phyloP scores from a whole-genome alignment of 805 yeast genomes.

The Suhomyces pyralidae region DNA sequence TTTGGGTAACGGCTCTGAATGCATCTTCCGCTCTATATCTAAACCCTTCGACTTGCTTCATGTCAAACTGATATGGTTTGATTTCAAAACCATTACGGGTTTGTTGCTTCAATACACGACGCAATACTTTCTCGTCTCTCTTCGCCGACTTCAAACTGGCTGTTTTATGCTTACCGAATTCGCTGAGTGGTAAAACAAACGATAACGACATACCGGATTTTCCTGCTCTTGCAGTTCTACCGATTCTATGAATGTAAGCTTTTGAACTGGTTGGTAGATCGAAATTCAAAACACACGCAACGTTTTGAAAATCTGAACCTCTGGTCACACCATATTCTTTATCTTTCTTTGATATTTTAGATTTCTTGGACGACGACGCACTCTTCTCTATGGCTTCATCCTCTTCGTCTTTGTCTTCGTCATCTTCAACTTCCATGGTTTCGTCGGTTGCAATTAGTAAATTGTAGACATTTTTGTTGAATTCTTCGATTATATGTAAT shows the following conservation, averaged over 20 bases:
- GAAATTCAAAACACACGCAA: slow-evolving; percentile 93
- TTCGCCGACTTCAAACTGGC: slow-evolving; percentile 69
- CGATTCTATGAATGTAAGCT: slow-evolving; percentile 89
- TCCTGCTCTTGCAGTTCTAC: slow-evolving; percentile 97
- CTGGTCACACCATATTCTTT: slow-evolving; percentile 91
- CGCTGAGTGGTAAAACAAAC: slow-evolving; percentile 79
- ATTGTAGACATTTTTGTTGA: slow-evolving; percentile 83
- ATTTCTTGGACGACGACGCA: slow-evolving; percentile 11
- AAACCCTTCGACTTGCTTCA: slow-evolving; percentile 90
- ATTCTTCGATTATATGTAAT: slow-evolving; percentile 92
- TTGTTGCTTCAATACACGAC: slow-evolving; percentile 75
- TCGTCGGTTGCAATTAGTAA: slow-evolving; percentile 95
- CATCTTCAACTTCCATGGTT: slow-evolving; percentile 46
- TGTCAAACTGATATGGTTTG: slow-evolving; percentile 86
- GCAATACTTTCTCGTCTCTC: slow-evolving; percentile 82
- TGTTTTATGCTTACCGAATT: slow-evolving; percentile 84
- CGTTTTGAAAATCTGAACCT: slow-evolving; percentile 95
- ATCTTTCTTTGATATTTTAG: slow-evolving; percentile 41
- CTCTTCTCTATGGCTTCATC: slow-evolving; percentile 17
- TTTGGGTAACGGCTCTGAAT: slow-evolving; percentile 87
- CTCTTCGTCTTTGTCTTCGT: slow-evolving; percentile 23
- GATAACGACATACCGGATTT: slow-evolving; percentile 93
- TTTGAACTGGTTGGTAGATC: slow-evolving; percentile 89
- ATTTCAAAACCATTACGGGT: slow-evolving; percentile 67
- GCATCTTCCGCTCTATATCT: slow-evolving; percentile 97